Conservation (phyloP, 2,329 filamentous ascomycete species). For the Trichophyton verrucosum region DNA sequence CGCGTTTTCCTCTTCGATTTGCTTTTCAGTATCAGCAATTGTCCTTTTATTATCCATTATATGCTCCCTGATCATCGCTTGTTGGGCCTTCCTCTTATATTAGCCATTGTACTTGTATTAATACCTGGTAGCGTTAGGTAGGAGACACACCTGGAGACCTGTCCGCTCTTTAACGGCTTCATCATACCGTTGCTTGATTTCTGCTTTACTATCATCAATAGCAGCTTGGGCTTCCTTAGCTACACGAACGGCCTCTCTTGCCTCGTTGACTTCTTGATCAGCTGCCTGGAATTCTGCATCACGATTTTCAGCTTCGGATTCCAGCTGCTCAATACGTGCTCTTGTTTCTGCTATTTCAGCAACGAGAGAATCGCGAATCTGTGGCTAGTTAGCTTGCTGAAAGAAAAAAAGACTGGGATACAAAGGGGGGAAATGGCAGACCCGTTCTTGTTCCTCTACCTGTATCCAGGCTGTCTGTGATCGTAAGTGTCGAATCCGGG, state of each 20-base stretch:
- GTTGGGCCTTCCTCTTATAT: slow-evolving; percentile 41
- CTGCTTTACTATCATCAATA: slow-evolving; percentile 37
- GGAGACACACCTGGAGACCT: slow-evolving; percentile 36
- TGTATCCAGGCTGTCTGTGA: slow-evolving; percentile 76
- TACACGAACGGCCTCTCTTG: slow-evolving; percentile 32
- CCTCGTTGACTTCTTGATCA: slow-evolving; percentile 27
- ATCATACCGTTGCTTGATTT: slow-evolving; percentile 41
- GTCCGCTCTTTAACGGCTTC: slow-evolving; percentile 43
- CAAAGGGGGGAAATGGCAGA: slow-evolving; percentile 13
- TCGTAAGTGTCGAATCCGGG: slow-evolving; percentile 46
- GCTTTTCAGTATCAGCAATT: slow-evolving; percentile 31
- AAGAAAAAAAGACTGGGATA: neutral
- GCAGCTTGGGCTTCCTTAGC: slow-evolving; percentile 34
- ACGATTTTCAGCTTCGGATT: slow-evolving; percentile 33
- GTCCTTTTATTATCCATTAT: slow-evolving; percentile 41
- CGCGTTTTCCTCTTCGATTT: slow-evolving; percentile 37
- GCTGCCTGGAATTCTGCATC: slow-evolving; percentile 36
- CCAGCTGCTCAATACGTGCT: slow-evolving; percentile 38
- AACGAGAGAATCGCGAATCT: slow-evolving; percentile 27
- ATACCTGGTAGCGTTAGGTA: neutral
- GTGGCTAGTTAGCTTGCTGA: slow-evolving; percentile 3
- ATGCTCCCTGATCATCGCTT: slow-evolving; percentile 51
- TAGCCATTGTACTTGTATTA: slow-evolving; percentile 5
- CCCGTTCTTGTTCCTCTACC: slow-evolving; percentile 61
- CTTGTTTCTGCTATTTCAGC: slow-evolving; percentile 27